Percentiles rank a stretch among this genome's conserved stretches.
Conservation (phyloP, 306 rosid genomes). For the Dryas alaskensis region DNA sequence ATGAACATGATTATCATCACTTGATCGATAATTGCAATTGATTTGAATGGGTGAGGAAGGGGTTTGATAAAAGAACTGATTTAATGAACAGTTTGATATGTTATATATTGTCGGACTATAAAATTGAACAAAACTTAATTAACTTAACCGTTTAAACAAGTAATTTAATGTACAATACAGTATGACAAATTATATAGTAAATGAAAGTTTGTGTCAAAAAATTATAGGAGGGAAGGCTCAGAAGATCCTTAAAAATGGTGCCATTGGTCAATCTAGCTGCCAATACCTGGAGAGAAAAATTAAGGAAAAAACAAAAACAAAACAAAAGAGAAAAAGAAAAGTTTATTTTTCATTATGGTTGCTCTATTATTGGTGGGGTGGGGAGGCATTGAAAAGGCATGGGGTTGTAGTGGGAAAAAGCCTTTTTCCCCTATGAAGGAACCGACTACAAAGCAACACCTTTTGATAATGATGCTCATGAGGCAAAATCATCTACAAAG, state of each 20-base stretch:
- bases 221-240: neutral
- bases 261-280: slow-evolving; percentile 34
- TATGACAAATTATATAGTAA: too few relatives aligned
- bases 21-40: neutral
- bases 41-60: slow-evolving; percentile 26
- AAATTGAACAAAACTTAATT: too few relatives aligned
- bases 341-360: slow-evolving; percentile 38
- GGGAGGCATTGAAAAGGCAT: slow-evolving; percentile 41
- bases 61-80: neutral
- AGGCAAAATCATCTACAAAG: slow-evolving; percentile 9
- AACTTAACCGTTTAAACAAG: too few relatives aligned
- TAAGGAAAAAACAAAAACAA: neutral
- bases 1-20: slow-evolving; percentile 25
- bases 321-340: neutral
- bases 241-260: slow-evolving; percentile 29
- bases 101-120: too few relatives aligned
- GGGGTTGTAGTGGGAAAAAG: slow-evolving; percentile 34
- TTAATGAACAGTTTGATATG: too few relatives aligned
- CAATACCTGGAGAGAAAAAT: slow-evolving; percentile 27
- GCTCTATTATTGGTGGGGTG: slow-evolving; percentile 53
- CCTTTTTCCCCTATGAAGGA: slow-evolving; percentile 52
- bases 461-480: slow-evolving; percentile 57
- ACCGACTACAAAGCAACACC: slow-evolving; percentile 63
- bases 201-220: too few relatives aligned
- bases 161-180: too few relatives aligned